A percentile compares a stretch with the other conserved stretches of the same genome.
These are phyloP conservation scores for Lentinula sp. DNA, from an alignment of 768 basidiomycete species.

Conservation along the genomic window DNA sequence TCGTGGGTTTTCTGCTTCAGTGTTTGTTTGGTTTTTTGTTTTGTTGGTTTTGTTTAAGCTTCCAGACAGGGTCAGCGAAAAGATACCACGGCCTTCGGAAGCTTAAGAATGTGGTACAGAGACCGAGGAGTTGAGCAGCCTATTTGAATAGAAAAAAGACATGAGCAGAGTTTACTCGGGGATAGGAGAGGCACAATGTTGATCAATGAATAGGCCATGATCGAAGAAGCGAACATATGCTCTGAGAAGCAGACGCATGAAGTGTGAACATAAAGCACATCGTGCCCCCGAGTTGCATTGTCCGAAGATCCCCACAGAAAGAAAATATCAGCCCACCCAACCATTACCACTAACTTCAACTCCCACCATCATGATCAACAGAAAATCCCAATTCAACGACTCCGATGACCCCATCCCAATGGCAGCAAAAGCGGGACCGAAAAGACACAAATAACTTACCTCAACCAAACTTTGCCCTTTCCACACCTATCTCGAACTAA, in stretches of 20 bases:
- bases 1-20: background rate
- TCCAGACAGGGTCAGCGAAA: background rate
- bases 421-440: background rate
- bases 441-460: constrained; percentile 29
- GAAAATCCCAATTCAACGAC: background rate
- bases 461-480: constrained; percentile 57
- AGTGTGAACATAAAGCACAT: background rate
- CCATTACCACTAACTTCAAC: background rate
- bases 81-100: background rate
- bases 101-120: background rate
- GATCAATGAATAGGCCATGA: background rate
- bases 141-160: background rate
- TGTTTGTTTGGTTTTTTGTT: no score
- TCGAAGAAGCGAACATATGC: background rate
- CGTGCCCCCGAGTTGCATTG: background rate
- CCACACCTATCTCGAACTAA: constrained; percentile 58
- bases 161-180: background rate
- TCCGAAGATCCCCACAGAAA: background rate
- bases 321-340: background rate
- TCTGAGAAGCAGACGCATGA: background rate
- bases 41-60: no score
- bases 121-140: constrained; percentile 5
- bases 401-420: background rate
- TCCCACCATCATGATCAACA: background rate
- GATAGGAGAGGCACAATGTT: background rate